Evolutionary conservation across 805 yeast genomes (phyloP).

Genomic region (Metschnikowia bowlesiae): DNA sequence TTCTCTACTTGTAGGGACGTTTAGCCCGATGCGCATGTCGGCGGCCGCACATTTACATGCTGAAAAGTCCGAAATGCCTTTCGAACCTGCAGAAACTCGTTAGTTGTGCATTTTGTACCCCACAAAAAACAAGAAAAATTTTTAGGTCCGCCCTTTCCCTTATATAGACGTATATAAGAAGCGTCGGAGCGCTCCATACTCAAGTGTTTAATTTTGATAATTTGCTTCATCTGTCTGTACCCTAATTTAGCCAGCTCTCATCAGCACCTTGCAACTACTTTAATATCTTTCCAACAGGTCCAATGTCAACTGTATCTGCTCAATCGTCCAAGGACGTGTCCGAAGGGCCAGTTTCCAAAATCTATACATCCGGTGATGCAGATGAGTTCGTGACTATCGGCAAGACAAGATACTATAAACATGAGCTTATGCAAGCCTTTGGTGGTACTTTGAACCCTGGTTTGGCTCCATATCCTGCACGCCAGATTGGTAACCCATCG

Average conservation of each 20-base stretch:
- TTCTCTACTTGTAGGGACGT: neutral
- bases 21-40: neutral
- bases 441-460: constrained; percentile 36
- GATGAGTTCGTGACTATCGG: constrained; percentile 33
- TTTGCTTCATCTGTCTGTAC: neutral
- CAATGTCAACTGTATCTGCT: constrained; percentile 13
- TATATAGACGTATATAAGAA: neutral
- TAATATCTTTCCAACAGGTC: neutral
- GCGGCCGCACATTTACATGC: neutral
- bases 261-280: neutral
- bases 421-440: constrained; percentile 36
- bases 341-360: constrained; percentile 14
- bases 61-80: neutral
- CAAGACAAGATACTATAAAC: constrained; percentile 25
- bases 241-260: neutral
- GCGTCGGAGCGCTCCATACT: neutral
- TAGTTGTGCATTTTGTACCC: constrained; percentile 1
- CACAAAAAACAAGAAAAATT: constrained; percentile 2
- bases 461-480: constrained; percentile 38
- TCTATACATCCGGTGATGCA: constrained; percentile 29
- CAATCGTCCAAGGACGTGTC: constrained; percentile 11
- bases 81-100: neutral
- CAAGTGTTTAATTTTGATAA: neutral
- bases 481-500: constrained; percentile 42
- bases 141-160: neutral